These are phyloP conservation scores for Pyrenopolyporus hunteri DNA, from an alignment of 495 filamentous ascomycete genomes.

Conservation along the genomic window DNA sequence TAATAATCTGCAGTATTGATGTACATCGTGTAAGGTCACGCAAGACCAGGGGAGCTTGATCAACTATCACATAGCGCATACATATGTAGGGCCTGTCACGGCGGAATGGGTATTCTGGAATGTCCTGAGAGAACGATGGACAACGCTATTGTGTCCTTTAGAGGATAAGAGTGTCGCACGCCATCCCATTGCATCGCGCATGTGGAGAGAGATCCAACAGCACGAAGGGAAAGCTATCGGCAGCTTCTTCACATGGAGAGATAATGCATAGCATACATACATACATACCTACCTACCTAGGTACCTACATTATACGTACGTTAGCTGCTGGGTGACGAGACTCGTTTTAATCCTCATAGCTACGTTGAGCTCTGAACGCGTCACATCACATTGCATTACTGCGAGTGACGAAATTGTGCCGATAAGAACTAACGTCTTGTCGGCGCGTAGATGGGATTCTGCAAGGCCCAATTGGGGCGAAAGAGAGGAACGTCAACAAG, in stretches of 20 bases:
- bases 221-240: slow-evolving; percentile 13
- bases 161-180: background rate
- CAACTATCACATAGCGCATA: background rate
- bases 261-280: background rate
- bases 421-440: slow-evolving; percentile 25
- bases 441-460: slow-evolving; percentile 34
- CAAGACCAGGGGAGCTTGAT: background rate
- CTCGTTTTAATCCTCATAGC: background rate
- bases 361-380: background rate
- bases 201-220: slow-evolving; percentile 11
- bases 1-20: background rate
- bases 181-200: slow-evolving; percentile 5
- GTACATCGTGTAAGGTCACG: background rate
- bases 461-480: slow-evolving; percentile 33
- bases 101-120: slow-evolving; percentile 10
- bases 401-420: slow-evolving; percentile 25
- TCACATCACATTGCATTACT: slow-evolving; percentile 31
- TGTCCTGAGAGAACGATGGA: background rate
- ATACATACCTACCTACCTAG: too few species aligned
- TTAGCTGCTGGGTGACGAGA: background rate
- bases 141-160: background rate
- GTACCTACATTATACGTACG: too few species aligned
- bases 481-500: slow-evolving; percentile 31
- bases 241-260: background rate
- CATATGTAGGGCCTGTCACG: slow-evolving; percentile 5